A percentile compares a stretch with the other conserved stretches of the same genome.
Evolutionary conservation across 2,329 filamentous ascomycete genomes (phyloP).

Genomic region (Conoideocrella luteorostrata): DNA sequence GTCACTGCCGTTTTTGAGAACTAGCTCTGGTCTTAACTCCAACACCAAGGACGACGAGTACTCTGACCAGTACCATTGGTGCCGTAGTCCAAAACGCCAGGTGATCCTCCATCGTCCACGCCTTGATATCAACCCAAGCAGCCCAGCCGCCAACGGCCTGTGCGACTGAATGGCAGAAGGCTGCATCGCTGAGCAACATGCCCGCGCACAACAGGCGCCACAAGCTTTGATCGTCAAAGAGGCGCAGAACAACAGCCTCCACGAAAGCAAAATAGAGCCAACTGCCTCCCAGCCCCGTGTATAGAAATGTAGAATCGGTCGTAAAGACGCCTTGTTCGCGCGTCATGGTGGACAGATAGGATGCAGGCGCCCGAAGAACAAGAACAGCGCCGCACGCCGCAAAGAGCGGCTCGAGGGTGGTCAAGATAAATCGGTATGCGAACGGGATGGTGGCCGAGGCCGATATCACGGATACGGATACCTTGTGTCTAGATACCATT

Average conservation of each 20-base stretch:
- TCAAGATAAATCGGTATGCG: constrained; percentile 25
- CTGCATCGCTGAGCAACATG: constrained; percentile 29
- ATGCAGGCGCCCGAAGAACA: constrained; percentile 19
- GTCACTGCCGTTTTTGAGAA: too few species aligned
- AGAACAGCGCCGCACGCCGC: constrained; percentile 25
- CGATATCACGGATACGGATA: too few species aligned
- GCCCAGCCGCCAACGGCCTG: constrained; percentile 29
- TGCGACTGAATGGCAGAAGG: constrained; percentile 21
- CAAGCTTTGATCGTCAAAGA: constrained; percentile 24
- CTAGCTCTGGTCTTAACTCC: constrained; percentile 12
- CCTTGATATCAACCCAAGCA: constrained; percentile 14
- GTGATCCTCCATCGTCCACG: constrained; percentile 25
- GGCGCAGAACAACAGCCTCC: constrained; percentile 28
- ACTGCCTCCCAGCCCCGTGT: constrained; percentile 9
- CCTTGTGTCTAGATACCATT: too few species aligned
- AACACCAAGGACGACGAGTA: constrained; percentile 22
- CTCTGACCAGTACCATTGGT: constrained; percentile 21
- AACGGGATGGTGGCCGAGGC: constrained; percentile 21
- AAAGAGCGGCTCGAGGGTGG: constrained; percentile 28
- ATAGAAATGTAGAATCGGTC: constrained; percentile 17
- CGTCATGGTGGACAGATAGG: constrained; percentile 24
- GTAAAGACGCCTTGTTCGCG: constrained; percentile 15
- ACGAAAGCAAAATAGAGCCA: constrained; percentile 31
- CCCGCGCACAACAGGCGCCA: constrained; percentile 29
- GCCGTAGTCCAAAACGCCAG: constrained; percentile 19